A percentile compares a stretch with the other conserved stretches of the same genome.
phyloP scores from a whole-genome alignment of 805 yeast genomes.

The Myxozyma neglecta region DNA sequence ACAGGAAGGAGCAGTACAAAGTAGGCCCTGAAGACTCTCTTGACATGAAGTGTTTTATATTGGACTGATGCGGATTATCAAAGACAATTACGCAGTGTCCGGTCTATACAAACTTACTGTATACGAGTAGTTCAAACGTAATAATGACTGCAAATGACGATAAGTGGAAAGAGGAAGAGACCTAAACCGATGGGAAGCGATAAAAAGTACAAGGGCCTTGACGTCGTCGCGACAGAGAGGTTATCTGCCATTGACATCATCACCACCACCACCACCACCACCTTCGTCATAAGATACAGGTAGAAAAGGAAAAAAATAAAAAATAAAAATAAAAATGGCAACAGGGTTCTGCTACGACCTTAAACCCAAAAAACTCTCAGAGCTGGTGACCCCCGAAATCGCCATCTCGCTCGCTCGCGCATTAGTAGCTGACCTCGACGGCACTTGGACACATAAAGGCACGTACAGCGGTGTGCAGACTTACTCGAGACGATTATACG shows the following conservation, averaged over 20 bases:
- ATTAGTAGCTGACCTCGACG: conserved; percentile 19
- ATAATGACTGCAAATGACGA: background rate
- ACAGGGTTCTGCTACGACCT: conserved; percentile 20
- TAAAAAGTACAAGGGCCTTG: no score
- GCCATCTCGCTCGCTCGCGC: conserved; percentile 26
- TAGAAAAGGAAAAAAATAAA: background rate
- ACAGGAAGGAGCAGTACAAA: background rate
- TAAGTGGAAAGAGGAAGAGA: background rate
- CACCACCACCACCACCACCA: no score
- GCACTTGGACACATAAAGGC: conserved; percentile 9
- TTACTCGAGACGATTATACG: conserved; percentile 16
- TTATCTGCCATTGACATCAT: no score
- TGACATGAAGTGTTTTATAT: background rate
- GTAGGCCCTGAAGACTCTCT: conserved; percentile 13
- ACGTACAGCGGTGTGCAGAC: conserved; percentile 12
- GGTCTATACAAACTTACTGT: no score
- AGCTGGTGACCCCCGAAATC: conserved; percentile 15
- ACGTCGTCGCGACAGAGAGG: background rate
- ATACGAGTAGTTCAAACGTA: background rate
- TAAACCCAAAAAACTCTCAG: conserved; percentile 3
- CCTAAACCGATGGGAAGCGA: no score
- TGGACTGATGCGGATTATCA: background rate
- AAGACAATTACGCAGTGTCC: background rate
- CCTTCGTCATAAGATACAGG: no score
- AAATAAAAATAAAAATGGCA: conserved; percentile 1